Percentiles rank a stretch among this genome's conserved stretches.
Conservation (phyloP, 495 filamentous ascomycete species). For the Penicillium tannophilum region DNA sequence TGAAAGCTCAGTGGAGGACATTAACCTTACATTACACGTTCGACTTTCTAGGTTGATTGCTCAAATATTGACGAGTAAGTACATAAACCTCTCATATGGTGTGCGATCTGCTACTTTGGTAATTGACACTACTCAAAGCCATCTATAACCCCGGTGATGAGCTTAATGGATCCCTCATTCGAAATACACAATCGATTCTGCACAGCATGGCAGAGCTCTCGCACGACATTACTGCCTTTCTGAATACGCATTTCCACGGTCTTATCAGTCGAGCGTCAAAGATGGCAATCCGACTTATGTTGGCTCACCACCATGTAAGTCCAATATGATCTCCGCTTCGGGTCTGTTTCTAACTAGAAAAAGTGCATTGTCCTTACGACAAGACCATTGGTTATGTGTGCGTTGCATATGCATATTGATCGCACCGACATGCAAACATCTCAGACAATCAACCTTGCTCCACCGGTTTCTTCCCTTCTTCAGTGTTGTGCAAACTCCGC, state of each 20-base stretch:
- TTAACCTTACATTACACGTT: conserved; percentile 34
- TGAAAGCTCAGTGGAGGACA: conserved; percentile 28
- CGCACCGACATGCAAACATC: conserved; percentile 25
- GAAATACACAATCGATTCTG: conserved; percentile 33
- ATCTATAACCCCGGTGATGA: conserved; percentile 34
- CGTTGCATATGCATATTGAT: conserved; percentile 35
- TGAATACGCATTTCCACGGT: conserved; percentile 33
- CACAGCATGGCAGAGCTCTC: conserved; percentile 33
- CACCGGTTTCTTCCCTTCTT: conserved; percentile 32
- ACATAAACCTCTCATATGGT: neutral
- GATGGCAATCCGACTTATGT: conserved; percentile 34
- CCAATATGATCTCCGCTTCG: neutral
- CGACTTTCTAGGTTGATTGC: conserved; percentile 33
- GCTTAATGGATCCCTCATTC: conserved; percentile 28
- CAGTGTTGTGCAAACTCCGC: conserved; percentile 37
- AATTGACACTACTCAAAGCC: conserved; percentile 15
- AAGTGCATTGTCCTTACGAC: conserved; percentile 37
- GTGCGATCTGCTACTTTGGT: neutral
- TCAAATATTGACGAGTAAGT: conserved; percentile 32
- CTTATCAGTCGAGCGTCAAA: conserved; percentile 32
- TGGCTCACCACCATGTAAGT: conserved; percentile 37
- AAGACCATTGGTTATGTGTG: conserved; percentile 36
- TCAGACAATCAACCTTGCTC: conserved; percentile 21
- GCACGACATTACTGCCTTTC: conserved; percentile 28
- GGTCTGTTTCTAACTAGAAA: conserved; percentile 2